Evolutionary conservation across 148 eudicot species (phyloP), one percentile per base, ranked within the genome.

Genomic region (Dysphania ambrosioides): DNA sequence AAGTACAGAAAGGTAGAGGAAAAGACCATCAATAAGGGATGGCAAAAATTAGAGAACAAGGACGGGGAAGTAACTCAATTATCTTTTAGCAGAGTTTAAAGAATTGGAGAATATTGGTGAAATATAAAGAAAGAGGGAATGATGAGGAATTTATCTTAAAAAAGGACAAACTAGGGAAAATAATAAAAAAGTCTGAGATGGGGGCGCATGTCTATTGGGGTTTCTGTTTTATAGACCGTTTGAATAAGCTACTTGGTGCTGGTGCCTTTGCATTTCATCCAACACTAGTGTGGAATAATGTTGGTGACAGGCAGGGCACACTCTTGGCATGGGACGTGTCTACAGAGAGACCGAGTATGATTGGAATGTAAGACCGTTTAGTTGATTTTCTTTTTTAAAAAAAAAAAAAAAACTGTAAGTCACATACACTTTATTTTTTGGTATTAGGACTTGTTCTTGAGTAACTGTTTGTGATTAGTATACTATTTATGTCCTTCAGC

Each of bases 321-420:
- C 89, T 95, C 67, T 85, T 95, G 86, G 97, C 98, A 72, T 95
- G 98, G 98, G 98, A 95, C 84, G 98, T 95, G 31, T 95, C 98
- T 66, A 95, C 98, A 26, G 97, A 95, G 86, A 90, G 97, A 76
- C 97, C 98, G 70, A 87, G 81, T 73, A 92, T 95, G 98, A 95
- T 95, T 85, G 98, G 98, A 79, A 92, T 95, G 98, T 95, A 81
- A 87, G 58, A 15, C 19, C 40, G 4, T 2, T 61, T 85, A n/a
- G n/a, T 73, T 21, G 47, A 4, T 36, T 5, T 35, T 9, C 16
- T 68, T 60, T 72, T 55, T 56, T 21, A 26, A 40, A 42, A 24
- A 38, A 10, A 19, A 51, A 60, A 57, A 40, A 44, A 27, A 41
- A 56, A 58, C 55, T 57, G 23, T 8, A 27, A 26, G 63, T 49